A percentile compares a stretch with the other conserved stretches of the same genome.
These are phyloP conservation scores for Neurospora terricola DNA, from an alignment of 495 filamentous ascomycete species.

Conservation along the genomic window DNA sequence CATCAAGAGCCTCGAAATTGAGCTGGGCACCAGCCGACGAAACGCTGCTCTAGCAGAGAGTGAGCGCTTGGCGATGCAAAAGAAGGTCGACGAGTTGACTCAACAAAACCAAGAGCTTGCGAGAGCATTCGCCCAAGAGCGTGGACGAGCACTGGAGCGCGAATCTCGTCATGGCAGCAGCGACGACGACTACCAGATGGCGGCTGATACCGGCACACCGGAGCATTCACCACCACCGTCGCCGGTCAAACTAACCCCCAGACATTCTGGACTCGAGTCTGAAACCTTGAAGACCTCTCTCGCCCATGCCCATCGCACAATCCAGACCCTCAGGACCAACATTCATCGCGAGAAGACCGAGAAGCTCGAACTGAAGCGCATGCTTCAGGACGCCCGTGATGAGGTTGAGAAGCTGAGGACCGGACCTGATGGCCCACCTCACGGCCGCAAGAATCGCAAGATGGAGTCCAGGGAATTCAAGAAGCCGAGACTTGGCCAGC, in stretches of 20 bases:
- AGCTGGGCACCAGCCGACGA: slow-evolving; percentile 68
- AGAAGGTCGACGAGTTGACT: slow-evolving; percentile 75
- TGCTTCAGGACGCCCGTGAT: slow-evolving; percentile 92
- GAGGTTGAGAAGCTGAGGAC: slow-evolving; percentile 72
- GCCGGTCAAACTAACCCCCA: slow-evolving; percentile 79
- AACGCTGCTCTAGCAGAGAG: slow-evolving; percentile 62
- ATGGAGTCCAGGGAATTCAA: slow-evolving; percentile 60
- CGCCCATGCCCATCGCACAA: slow-evolving; percentile 90
- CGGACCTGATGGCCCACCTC: slow-evolving; percentile 45
- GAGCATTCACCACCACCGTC: slow-evolving; percentile 87
- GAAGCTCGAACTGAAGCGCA: slow-evolving; percentile 87
- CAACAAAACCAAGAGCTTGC: slow-evolving; percentile 84
- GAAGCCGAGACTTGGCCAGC: slow-evolving; percentile 65
- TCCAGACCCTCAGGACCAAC: slow-evolving; percentile 86
- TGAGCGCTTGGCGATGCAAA: slow-evolving; percentile 64
- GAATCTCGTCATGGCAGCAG: slow-evolving; percentile 46
- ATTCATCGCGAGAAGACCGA: slow-evolving; percentile 97
- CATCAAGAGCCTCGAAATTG: slow-evolving; percentile 79
- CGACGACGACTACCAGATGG: slow-evolving; percentile 54
- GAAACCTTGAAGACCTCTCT: slow-evolving; percentile 91
- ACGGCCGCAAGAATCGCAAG: slow-evolving; percentile 64
- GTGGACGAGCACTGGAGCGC: slow-evolving; percentile 55
- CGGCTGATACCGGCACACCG: slow-evolving; percentile 61
- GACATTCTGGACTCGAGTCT: slow-evolving; percentile 81
- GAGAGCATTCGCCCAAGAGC: slow-evolving; percentile 58